Base-by-base conservation (phyloP, 129 eudicot genomes). In the Kitagawia praeruptora region DNA sequence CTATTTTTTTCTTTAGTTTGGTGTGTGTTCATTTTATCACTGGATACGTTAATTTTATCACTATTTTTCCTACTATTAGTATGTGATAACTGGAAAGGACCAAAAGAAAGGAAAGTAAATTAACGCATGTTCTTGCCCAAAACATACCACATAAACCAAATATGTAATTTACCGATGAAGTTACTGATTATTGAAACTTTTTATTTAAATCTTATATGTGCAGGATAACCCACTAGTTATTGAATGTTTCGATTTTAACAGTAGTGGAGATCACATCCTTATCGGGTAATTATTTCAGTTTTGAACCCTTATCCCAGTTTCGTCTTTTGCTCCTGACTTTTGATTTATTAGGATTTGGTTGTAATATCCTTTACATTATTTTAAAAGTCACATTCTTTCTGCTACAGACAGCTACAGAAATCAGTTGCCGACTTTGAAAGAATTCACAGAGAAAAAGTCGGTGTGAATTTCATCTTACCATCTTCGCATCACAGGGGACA, bases 171-270 rank as follows among this genome's bases (percentile, higher is more conserved):
- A 25, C 72, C 25, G 45, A 19, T 9, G 70, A 27, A 74, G 53
- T 48, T 38, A 63, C 76, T 21, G 64, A 28, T 40, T 79, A 75
- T 40, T 83, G 48, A n/a, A 13, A 70, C n/a, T 25, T 70, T 47
- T 74, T 45, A 18, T 44, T 49, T 40, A 69, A 69, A 40, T 0
- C 5, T 19, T 49, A 47, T 76, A 40, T 23, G 51, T 85, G 81
- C 87, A 95, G 98, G 97, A 84, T 53, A 95, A 87, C 74, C 99
- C 99, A 76, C 78, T 96, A 51, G 56, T 92, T 58, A 82, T 96
- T 13, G 98, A 96, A 90, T 96, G 99, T 85, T 92, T 96, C 76
- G 99, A 96, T 88, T 96, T 96, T 83, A 92, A 96, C 72, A 88
- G 72, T 83, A 85, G 67, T 85, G 99, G 99, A 63, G 88, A 87